Percentiles rank a stretch among this genome's conserved stretches.
phyloP scores from a whole-genome alignment of 805 yeast genomes.

The Clavispora fructus region DNA sequence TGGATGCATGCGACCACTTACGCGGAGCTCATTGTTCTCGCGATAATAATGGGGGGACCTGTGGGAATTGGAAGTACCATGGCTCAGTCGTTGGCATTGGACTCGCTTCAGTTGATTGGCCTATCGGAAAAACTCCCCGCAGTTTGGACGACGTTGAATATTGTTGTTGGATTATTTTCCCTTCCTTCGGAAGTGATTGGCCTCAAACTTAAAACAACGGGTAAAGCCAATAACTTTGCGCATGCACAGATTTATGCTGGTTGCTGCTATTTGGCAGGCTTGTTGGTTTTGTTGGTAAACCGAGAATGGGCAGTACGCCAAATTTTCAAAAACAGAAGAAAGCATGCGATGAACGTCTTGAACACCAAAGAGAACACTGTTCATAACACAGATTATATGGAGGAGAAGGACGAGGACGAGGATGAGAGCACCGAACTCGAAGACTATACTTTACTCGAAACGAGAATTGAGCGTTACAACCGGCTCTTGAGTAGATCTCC shows the following conservation, averaged over 20 bases:
- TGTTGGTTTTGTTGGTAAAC: slow-evolving; percentile 39
- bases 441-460: no score
- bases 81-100: slow-evolving; percentile 15
- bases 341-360: not conserved
- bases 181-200: slow-evolving; percentile 53
- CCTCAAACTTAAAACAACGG: slow-evolving; percentile 19
- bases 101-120: slow-evolving; percentile 7
- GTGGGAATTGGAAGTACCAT: slow-evolving; percentile 26
- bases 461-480: slow-evolving; percentile 6
- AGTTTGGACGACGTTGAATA: slow-evolving; percentile 37
- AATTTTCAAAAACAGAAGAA: slow-evolving; percentile 6
- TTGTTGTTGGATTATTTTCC: slow-evolving; percentile 26
- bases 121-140: slow-evolving; percentile 25
- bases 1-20: slow-evolving; percentile 35
- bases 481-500: slow-evolving; percentile 6
- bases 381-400: no score
- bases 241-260: slow-evolving; percentile 62
- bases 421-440: no score
- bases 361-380: not conserved
- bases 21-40: slow-evolving; percentile 26
- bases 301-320: slow-evolving; percentile 47
- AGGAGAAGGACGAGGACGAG: no score
- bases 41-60: slow-evolving; percentile 24
- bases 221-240: slow-evolving; percentile 26
- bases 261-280: slow-evolving; percentile 37